phyloP scores from a whole-genome alignment of 2,329 filamentous ascomycete species.

The Xylariaceae sp. region DNA sequence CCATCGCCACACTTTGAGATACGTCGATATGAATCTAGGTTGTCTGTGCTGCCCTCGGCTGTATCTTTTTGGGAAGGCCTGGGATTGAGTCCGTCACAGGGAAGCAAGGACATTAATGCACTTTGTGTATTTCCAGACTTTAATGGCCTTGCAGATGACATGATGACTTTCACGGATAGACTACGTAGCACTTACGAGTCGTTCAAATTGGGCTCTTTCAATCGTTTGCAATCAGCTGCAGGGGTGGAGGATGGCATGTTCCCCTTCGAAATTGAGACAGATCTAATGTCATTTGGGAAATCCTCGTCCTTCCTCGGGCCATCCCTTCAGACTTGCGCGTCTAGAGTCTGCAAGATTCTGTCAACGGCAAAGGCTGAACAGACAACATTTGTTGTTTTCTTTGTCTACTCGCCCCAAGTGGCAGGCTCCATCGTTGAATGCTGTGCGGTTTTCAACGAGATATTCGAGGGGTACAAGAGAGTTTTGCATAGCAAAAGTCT shows the following conservation, averaged over 20 bases:
- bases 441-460: slow-evolving; percentile 68
- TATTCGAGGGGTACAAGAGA: slow-evolving; percentile 61
- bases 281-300: slow-evolving; percentile 35
- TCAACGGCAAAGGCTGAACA: slow-evolving; percentile 37
- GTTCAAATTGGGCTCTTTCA: slow-evolving; percentile 66
- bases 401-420: slow-evolving; percentile 65
- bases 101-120: slow-evolving; percentile 65
- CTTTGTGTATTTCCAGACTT: slow-evolving; percentile 68
- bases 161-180: slow-evolving; percentile 61
- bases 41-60: slow-evolving; percentile 71
- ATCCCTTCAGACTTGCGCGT: slow-evolving; percentile 44
- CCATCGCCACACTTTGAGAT: slow-evolving; percentile 68
- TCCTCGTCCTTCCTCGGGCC: slow-evolving; percentile 38
- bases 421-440: slow-evolving; percentile 62
- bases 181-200: slow-evolving; percentile 70
- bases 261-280: slow-evolving; percentile 45
- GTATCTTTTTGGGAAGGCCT: slow-evolving; percentile 79
- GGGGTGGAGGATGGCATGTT: slow-evolving; percentile 46
- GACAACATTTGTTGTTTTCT: slow-evolving; percentile 70
- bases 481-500: slow-evolving; percentile 45
- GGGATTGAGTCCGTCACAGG: slow-evolving; percentile 66
- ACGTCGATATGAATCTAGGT: slow-evolving; percentile 61
- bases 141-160: slow-evolving; percentile 57
- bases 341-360: slow-evolving; percentile 43
- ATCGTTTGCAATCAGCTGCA: slow-evolving; percentile 38